Evolutionary conservation across 768 basidiomycete species (phyloP), one percentile per base, ranked within the genome.

Genomic region (Russula emetica): DNA sequence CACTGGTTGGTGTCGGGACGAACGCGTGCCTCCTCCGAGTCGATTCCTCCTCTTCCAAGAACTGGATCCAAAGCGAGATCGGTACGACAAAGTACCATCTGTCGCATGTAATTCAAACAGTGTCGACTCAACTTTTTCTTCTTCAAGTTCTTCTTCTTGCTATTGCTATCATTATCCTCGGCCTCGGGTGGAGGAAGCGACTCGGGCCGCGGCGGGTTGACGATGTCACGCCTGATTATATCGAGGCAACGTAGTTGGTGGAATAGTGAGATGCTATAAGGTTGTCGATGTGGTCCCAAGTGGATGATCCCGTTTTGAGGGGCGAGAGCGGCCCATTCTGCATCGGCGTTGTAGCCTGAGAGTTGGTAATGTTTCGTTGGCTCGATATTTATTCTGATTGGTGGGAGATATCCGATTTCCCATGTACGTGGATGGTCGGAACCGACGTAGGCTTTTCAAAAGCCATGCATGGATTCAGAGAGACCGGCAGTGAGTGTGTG

Each of bases 201-300:
- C 36, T 54, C n/a, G n/a, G n/a, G n/a, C n/a, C n/a, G n/a, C n/a
- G n/a, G n/a, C n/a, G n/a, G n/a, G n/a, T n/a, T n/a, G n/a, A n/a
- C n/a, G n/a, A n/a, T 62, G 42, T 72, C 70, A 8, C 36, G 66
- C 30, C 76, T 73, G n/a, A 78, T 54, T 20, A 78, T 66, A 49
- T 79, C 69, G 66, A 79, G 70, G 61, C 78, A 79, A 26, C 76
- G 75, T 0, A 80, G 70, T 40, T 76, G 73, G 69, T 80, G 78
- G 44, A 80, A 72, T 69, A 79, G 74, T 36, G 72, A 60, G 34
- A 78, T 64, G 10, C 74, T 74, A 64, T 74, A 78, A 2, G 77
- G 73, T 44, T 54, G 54, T 26, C 62, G 66, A 5, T 71, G 30
- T 9, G 59, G 55, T 0, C 74, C 73, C 18, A 75, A 65, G 45